phyloP scores from a whole-genome alignment of 2,329 filamentous ascomycete genomes.

The Microdochium bolleyi region DNA sequence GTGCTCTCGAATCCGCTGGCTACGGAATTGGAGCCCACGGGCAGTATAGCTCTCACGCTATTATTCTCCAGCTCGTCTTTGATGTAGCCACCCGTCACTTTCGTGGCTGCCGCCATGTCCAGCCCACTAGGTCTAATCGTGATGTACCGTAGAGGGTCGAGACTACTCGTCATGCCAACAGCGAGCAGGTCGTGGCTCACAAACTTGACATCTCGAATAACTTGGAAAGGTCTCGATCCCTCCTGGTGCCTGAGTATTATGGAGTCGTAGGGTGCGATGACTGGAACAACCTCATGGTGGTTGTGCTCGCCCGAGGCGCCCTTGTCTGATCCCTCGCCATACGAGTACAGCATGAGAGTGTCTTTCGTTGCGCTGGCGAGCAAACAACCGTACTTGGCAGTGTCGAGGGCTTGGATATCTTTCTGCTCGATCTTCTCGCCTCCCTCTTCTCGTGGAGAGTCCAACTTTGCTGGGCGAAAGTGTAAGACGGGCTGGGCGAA shows the following conservation, averaged over 20 bases:
- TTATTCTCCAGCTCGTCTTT: conserved; percentile 16
- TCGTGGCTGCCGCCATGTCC: conserved; percentile 24
- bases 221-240: conserved; percentile 11
- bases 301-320: conserved; percentile 2
- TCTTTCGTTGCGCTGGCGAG: conserved; percentile 25
- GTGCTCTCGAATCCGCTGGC: conserved; percentile 26
- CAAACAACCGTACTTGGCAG: conserved; percentile 13
- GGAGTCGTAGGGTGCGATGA: conserved; percentile 9
- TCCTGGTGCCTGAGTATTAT: conserved; percentile 11
- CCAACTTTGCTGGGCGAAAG: conserved; percentile 7
- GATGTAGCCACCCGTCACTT: conserved; percentile 16
- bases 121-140: conserved; percentile 36
- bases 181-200: conserved; percentile 35
- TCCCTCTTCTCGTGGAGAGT: not conserved
- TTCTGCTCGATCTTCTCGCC: conserved; percentile 9
- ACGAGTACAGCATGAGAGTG: conserved; percentile 23
- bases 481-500: conserved; percentile 19
- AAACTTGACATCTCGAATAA: conserved; percentile 31
- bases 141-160: conserved; percentile 36
- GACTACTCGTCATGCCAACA: conserved; percentile 32
- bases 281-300: conserved; percentile 4
- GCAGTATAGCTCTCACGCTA: conserved; percentile 37
- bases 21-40: conserved; percentile 25
- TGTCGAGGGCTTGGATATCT: conserved; percentile 27
- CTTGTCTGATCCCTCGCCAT: conserved; percentile 8